A percentile compares a stretch with the other conserved stretches of the same genome.
Evolutionary conservation across 2,329 filamentous ascomycete species (phyloP).

Genomic region (Verticillium isaacii): DNA sequence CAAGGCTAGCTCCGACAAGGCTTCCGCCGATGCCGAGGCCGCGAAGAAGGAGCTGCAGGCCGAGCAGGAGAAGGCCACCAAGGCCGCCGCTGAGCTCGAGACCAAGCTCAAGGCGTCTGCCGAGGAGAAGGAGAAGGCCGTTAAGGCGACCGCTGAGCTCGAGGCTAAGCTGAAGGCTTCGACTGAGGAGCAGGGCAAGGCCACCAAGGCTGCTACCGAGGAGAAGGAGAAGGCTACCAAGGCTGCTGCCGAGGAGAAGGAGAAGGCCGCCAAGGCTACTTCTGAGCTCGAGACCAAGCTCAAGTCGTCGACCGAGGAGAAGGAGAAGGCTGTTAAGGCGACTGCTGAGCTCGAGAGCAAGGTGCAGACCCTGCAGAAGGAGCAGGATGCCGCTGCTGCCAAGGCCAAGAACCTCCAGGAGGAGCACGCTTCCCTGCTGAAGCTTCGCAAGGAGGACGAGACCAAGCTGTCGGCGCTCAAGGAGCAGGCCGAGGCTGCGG

Average conservation of each 20-base stretch:
- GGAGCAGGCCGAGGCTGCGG: slow-evolving; percentile 25
- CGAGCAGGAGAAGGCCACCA: slow-evolving; percentile 6
- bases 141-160: not conserved
- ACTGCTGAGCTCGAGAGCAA: slow-evolving; percentile 16
- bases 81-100: slow-evolving; percentile 3
- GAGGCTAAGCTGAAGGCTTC: not conserved
- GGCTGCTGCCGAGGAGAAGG: not conserved
- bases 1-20: slow-evolving; percentile 6
- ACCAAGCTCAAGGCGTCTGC: not conserved
- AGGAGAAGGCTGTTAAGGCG: slow-evolving; percentile 17
- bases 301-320: slow-evolving; percentile 17
- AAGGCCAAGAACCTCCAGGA: slow-evolving; percentile 22
- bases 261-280: slow-evolving; percentile 10
- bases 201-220: not conserved
- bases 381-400: slow-evolving; percentile 13
- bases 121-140: slow-evolving; percentile 8
- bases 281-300: slow-evolving; percentile 18
- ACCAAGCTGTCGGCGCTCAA: slow-evolving; percentile 23
- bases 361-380: slow-evolving; percentile 20
- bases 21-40: slow-evolving; percentile 9
- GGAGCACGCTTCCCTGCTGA: slow-evolving; percentile 23
- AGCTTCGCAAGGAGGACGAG: slow-evolving; percentile 23
- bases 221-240: not conserved
- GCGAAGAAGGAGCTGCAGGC: slow-evolving; percentile 13
- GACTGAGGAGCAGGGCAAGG: not conserved